phyloP scores from a whole-genome alignment of 2,329 filamentous ascomycete species.

The Penicillium sp. region DNA sequence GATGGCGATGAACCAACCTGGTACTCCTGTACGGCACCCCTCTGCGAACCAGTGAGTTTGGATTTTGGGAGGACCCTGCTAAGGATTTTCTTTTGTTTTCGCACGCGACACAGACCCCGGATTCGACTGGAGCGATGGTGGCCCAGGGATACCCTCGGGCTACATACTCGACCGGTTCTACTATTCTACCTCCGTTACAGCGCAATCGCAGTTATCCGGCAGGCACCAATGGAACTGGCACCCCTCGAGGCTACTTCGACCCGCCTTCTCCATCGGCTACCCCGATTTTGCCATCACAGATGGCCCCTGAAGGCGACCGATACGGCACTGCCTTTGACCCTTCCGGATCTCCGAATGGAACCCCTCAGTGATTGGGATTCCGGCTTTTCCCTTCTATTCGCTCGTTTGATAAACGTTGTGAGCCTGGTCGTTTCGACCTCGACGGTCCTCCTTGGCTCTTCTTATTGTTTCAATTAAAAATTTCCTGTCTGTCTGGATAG shows the following conservation, averaged over 20 bases:
- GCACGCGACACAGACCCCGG: conserved; percentile 31
- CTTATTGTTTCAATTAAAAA: conserved; percentile 8
- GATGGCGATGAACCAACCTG: conserved; percentile 38
- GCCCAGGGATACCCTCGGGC: conserved; percentile 36
- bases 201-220: conserved; percentile 32
- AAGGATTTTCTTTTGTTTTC: conserved; percentile 28
- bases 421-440: conserved; percentile 7
- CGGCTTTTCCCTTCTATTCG: not conserved
- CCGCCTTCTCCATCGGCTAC: conserved; percentile 32
- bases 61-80: conserved; percentile 22
- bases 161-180: conserved; percentile 34
- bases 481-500: conserved; percentile 34
- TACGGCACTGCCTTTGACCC: conserved; percentile 33
- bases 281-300: conserved; percentile 38
- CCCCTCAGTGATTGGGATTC: conserved; percentile 27
- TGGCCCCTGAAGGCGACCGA: conserved; percentile 34
- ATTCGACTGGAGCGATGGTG: conserved; percentile 39
- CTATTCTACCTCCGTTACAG: conserved; percentile 38
- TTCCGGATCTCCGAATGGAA: conserved; percentile 33
- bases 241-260: conserved; percentile 34
- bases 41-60: conserved; percentile 24
- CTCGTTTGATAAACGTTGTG: not conserved
- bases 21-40: conserved; percentile 39
- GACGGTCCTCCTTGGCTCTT: conserved; percentile 16
- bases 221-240: conserved; percentile 30